phyloP scores from a whole-genome alignment of 352 stramenopile genomes.

The Pythium rhizo-oryzae region DNA sequence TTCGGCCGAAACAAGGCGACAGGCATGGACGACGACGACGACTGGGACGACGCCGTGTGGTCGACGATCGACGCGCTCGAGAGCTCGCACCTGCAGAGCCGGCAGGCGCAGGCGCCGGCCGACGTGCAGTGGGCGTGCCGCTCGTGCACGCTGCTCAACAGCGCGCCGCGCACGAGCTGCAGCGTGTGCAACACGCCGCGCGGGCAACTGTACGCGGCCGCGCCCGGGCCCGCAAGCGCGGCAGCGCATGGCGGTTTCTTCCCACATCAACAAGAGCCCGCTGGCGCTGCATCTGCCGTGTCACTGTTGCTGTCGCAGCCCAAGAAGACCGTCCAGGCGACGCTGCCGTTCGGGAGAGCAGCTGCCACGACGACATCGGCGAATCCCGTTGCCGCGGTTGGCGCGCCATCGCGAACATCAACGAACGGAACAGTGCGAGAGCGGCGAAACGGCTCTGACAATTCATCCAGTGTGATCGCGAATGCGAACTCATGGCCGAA shows the following conservation, averaged over 20 bases:
- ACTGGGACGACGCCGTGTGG: slow-evolving; percentile 85
- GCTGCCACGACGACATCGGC: not conserved
- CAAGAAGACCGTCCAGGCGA: slow-evolving; percentile 64
- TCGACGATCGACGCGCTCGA: slow-evolving; percentile 71
- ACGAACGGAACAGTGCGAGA: slow-evolving; percentile 5
- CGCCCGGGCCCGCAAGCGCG: not conserved
- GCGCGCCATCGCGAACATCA: slow-evolving; percentile 3
- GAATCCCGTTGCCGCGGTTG: not conserved
- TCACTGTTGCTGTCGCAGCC: slow-evolving; percentile 6
- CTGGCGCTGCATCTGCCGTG: not conserved
- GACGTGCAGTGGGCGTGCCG: slow-evolving; percentile 39
- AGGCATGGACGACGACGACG: slow-evolving; percentile 59
- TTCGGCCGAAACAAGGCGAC: not conserved
- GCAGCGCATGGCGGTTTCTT: not conserved
- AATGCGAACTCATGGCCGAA: too few species aligned
- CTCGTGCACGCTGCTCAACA: slow-evolving; percentile 73
- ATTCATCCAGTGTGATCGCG: not conserved
- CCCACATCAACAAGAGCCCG: not conserved
- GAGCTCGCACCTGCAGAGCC: slow-evolving; percentile 26
- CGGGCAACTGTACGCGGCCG: slow-evolving; percentile 35
- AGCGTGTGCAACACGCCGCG: slow-evolving; percentile 56
- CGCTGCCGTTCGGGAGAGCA: slow-evolving; percentile 49
- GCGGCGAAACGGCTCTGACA: not conserved
- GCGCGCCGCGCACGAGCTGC: slow-evolving; percentile 36
- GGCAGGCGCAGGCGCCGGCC: slow-evolving; percentile 12